Base-by-base conservation (phyloP, 148 eudicot species). In the Arctostaphylos glauca region DNA sequence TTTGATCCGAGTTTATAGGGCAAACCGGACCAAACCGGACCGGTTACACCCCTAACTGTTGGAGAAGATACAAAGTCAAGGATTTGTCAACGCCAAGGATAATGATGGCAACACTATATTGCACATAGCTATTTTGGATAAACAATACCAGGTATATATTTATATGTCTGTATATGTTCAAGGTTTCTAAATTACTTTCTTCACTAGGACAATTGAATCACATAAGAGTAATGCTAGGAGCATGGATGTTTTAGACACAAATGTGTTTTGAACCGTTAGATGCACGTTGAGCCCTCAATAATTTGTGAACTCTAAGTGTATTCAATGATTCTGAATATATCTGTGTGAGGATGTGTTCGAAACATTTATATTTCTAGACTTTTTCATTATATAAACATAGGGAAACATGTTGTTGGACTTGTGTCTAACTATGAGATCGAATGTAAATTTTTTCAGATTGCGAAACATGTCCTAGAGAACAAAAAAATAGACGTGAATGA, bases 71-170 rank as follows among this genome's bases (percentile, higher is more conserved):
- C 38, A 31, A 31, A 31, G 38, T 31, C 38, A 31, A 1, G 38
- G 38, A 1, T 31, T 31, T 31, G 38, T 31, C 38, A 87, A 84
- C 59, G 38, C 84, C 8, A 48, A 74, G 23, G 80, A 84, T 58
- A 15, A 14, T 4, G 53, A 76, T 59, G 88, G 87, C 18, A 88
- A 86, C 41, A 88, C 88, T 13, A 75, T 81, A 5, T 54, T 88
- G 73, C 86, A 86, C 23, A 72, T 86, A 13, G 86, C 88, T 3
- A 77, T 86, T 48, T 70, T 80, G 14, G 49, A 77, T 21, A 88
- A 85, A 88, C 80, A 83, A 44, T 71, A n/a, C 13, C 77, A 79
- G 88, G 85, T 86, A 83, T 9, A 5, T 9, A 21, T 3, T 8
- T 74, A 2, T 60, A n/a, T 54, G 38, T 31, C 38, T 31, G 38